These are phyloP conservation scores for Nicotiana sylvestris DNA, from an alignment of 257 asterid species.

Conservation along the genomic window DNA sequence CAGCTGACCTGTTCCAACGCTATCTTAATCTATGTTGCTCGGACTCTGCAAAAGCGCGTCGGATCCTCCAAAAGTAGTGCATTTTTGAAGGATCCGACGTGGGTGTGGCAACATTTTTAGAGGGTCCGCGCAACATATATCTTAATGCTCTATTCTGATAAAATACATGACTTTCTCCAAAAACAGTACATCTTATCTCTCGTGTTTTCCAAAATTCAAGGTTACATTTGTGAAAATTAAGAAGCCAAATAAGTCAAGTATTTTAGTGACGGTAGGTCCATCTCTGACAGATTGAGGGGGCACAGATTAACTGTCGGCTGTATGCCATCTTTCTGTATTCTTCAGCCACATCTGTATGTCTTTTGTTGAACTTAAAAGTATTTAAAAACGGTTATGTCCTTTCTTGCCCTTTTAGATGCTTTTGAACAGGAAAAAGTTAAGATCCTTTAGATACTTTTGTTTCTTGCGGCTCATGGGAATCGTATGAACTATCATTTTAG, in stretches of 20 bases:
- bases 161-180: not conserved
- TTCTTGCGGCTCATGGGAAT: constrained; percentile 4
- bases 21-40: too few relatives aligned
- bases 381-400: too few relatives aligned
- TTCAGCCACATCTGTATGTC: not conserved
- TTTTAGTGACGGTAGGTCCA: not conserved
- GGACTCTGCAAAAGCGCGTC: too few relatives aligned
- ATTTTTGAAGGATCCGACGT: too few relatives aligned
- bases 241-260: not conserved
- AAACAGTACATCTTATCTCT: not conserved
- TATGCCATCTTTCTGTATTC: not conserved
- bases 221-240: not conserved
- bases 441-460: not conserved
- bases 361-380: not conserved
- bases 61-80: too few relatives aligned
- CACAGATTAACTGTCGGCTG: not conserved
- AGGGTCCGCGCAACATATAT: too few relatives aligned
- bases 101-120: too few relatives aligned
- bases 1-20: not conserved
- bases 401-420: not conserved
- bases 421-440: not conserved
- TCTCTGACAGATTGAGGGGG: not conserved
- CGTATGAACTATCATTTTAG: not conserved
- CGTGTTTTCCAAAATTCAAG: not conserved
- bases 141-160: not conserved